Conservation (phyloP, 352 stramenopile genomes). For the Saprolegnia parasitica region DNA sequence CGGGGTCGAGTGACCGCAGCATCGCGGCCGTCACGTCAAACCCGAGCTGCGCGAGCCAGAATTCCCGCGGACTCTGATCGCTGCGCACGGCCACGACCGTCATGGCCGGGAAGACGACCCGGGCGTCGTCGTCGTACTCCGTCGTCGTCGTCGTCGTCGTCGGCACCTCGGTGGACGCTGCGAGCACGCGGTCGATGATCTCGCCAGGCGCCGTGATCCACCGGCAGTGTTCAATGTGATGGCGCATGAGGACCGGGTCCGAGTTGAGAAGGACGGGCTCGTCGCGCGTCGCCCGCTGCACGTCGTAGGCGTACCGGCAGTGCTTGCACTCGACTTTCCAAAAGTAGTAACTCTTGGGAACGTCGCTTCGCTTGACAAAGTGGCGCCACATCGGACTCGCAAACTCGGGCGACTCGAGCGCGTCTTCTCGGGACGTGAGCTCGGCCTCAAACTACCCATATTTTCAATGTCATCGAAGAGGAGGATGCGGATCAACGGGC, state of each 20-base stretch:
- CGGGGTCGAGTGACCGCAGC: neutral
- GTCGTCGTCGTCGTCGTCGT: neutral
- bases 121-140: neutral
- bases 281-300: neutral
- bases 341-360: conserved; percentile 13
- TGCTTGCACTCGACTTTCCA: conserved; percentile 26
- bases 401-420: neutral
- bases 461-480: neutral
- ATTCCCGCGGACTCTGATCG: neutral
- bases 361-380: conserved; percentile 21
- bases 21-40: conserved; percentile 24
- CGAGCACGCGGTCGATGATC: neutral
- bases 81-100: conserved; percentile 13
- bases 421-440: conserved; percentile 1
- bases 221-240: conserved; percentile 13
- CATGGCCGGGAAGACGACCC: conserved; percentile 19
- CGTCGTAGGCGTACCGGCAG: conserved; percentile 14
- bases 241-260: conserved; percentile 4
- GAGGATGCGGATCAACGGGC: neutral
- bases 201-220: conserved; percentile 11
- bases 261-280: conserved; percentile 3
- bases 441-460: conserved; percentile 6
- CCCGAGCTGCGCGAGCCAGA: conserved; percentile 25
- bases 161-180: neutral
- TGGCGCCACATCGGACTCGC: conserved; percentile 19